Conservation (phyloP, 1,284 basidiomycete species). For the Ceratobasidium sp. region DNA sequence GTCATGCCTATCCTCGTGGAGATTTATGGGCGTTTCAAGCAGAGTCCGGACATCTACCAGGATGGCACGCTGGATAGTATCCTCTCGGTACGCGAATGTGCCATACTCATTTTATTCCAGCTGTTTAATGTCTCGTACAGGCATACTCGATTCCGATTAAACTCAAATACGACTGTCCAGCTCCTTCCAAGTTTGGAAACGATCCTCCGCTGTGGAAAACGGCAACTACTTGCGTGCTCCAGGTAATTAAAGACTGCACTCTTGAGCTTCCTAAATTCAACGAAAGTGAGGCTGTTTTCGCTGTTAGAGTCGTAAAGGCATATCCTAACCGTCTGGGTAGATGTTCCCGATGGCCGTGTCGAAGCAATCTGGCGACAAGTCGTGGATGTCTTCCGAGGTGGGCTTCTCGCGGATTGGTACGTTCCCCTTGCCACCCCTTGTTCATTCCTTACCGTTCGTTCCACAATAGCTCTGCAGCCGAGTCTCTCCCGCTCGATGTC, state of each 20-base stretch:
- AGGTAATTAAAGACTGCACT: constrained; percentile 75
- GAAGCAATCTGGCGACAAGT: constrained; percentile 88
- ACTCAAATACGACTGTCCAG: constrained; percentile 93
- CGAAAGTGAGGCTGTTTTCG: constrained; percentile 58
- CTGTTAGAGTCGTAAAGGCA: not conserved
- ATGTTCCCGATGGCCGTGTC: constrained; percentile 70
- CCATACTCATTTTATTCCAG: constrained; percentile 13
- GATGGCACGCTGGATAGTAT: constrained; percentile 88
- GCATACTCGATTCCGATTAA: constrained; percentile 92
- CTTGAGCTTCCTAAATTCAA: constrained; percentile 65
- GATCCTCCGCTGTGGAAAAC: constrained; percentile 94
- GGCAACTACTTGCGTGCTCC: constrained; percentile 79
- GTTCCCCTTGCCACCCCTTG: constrained; percentile 52
- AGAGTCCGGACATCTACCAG: constrained; percentile 73
- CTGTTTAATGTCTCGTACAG: constrained; percentile 59
- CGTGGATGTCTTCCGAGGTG: constrained; percentile 86
- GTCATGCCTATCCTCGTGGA: constrained; percentile 87
- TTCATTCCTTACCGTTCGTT: not conserved
- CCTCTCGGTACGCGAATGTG: constrained; percentile 68
- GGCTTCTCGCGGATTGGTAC: constrained; percentile 87
- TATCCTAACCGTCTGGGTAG: constrained; percentile 56
- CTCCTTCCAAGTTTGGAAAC: constrained; percentile 85
- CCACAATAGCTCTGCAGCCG: constrained; percentile 63
- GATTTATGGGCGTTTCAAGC: constrained; percentile 75
- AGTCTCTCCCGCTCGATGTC: constrained; percentile 69